Evolutionary conservation across 2,329 filamentous ascomycete genomes (phyloP), one percentile per base, ranked within the genome.

Genomic region (Rutstroemia sydowiana): DNA sequence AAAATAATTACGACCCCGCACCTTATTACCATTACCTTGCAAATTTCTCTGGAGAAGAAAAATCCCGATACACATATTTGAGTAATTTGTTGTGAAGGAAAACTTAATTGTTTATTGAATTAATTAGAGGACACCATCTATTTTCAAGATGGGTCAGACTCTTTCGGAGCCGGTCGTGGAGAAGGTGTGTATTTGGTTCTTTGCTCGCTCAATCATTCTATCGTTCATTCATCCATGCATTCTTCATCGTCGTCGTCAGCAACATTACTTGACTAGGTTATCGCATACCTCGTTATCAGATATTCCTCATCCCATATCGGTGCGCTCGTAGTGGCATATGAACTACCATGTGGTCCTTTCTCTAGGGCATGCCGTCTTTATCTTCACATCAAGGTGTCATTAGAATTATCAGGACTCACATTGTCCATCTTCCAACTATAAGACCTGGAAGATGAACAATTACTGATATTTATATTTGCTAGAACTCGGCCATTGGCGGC

Each of bases 141-240:
- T 52, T 51, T 45, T 54, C 56, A 67, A 59, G 46, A 98, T 98
- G 93, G 93, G 93, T 81, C 93, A 98, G 79, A 98, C 93, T 73
- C 85, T 98, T 69, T 97, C 92, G 67, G 93, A 98, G 79, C 93
- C 93, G 67, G 91, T 98, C 68, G 87, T 95, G 71, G 93, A 97
- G 70, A 98, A 98, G 91, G 93, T 98, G 80, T 70, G 81, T 72
- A 54, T 28, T 31, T 13, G 16, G 9, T 41, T 45, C 51, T 42
- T 37, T 51, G 40, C 46, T 49, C n/a, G n/a, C n/a, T n/a, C n/a
- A n/a, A n/a, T n/a, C n/a, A n/a, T n/a, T n/a, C n/a, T n/a, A n/a
- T n/a, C n/a, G n/a, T n/a, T n/a, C 43, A 51, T 54, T 50, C 14
- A 37, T 20, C 14, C 18, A 18, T 26, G 43, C 48, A 20, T 53